Percentiles rank a stretch among this genome's conserved stretches.
phyloP scores from a whole-genome alignment of 106 monocot species.

The Dioscorea alata region DNA sequence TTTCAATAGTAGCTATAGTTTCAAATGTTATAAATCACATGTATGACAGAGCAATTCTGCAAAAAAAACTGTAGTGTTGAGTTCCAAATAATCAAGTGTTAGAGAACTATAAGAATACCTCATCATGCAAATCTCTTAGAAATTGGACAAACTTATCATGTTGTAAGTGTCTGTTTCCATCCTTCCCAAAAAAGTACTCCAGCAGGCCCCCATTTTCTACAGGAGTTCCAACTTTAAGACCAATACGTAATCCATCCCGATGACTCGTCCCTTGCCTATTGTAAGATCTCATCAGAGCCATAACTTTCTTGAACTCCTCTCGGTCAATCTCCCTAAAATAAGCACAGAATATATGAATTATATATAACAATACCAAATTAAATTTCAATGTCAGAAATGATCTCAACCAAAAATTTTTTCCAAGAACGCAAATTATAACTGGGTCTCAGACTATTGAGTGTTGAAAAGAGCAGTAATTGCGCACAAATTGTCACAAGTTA shows the following conservation, averaged over 20 bases:
- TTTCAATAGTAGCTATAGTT: too few relatives aligned
- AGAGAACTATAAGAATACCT: slow-evolving; percentile 30
- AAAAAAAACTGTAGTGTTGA: too few relatives aligned
- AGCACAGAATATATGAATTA: neutral
- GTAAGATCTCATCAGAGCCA: slow-evolving; percentile 73
- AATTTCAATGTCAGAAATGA: neutral
- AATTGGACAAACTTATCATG: slow-evolving; percentile 83
- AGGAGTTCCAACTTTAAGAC: slow-evolving; percentile 46
- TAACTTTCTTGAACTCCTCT: slow-evolving; percentile 95
- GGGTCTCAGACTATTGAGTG: too few relatives aligned
- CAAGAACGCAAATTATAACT: too few relatives aligned
- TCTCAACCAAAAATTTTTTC: neutral
- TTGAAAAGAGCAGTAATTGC: too few relatives aligned
- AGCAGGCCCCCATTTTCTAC: slow-evolving; percentile 72
- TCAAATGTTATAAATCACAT: too few relatives aligned
- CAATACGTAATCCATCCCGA: slow-evolving; percentile 55
- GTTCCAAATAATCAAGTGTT: too few relatives aligned
- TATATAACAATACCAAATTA: neutral
- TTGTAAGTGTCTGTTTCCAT: slow-evolving; percentile 53
- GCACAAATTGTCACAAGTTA: neutral
- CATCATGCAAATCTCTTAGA: slow-evolving; percentile 70
- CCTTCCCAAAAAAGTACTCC: slow-evolving; percentile 81
- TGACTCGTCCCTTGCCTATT: slow-evolving; percentile 85
- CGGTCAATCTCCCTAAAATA: slow-evolving; percentile 73
- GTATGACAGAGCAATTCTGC: too few relatives aligned